Percentiles rank a stretch among this genome's conserved stretches.
Evolutionary conservation across 495 filamentous ascomycete genomes (phyloP).

Genomic region (Aspergillus nanangensis): DNA sequence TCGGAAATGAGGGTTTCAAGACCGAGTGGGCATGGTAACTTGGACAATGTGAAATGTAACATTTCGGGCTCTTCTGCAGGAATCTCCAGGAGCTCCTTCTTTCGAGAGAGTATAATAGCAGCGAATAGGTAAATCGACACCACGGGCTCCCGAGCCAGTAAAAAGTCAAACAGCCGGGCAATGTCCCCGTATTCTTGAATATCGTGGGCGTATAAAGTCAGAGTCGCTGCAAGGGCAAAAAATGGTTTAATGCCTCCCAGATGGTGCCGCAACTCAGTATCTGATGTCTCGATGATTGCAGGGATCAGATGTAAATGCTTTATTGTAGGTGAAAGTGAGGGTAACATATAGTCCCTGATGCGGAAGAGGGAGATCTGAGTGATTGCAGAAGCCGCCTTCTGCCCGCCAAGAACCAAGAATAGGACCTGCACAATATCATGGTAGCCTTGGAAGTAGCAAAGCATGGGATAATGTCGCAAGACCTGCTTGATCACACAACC

Average conservation of each 20-base stretch:
- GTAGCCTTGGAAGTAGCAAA: slow-evolving; percentile 97
- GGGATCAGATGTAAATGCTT: slow-evolving; percentile 82
- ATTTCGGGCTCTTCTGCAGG: slow-evolving; percentile 87
- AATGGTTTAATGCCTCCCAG: slow-evolving; percentile 77
- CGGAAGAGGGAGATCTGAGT: slow-evolving; percentile 78
- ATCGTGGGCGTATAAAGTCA: slow-evolving; percentile 95
- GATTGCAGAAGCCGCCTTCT: slow-evolving; percentile 52
- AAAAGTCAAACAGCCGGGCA: slow-evolving; percentile 83
- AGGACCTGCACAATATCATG: slow-evolving; percentile 99
- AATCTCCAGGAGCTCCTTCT: slow-evolving; percentile 75
- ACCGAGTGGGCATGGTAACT: slow-evolving; percentile 79
- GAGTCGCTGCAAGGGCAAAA: slow-evolving; percentile 83
- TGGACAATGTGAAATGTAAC: slow-evolving; percentile 83
- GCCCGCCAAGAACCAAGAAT: slow-evolving; percentile 70
- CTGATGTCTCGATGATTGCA: slow-evolving; percentile 64
- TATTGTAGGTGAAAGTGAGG: slow-evolving; percentile 74
- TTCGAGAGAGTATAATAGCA: slow-evolving; percentile 75
- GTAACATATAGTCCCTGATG: slow-evolving; percentile 97
- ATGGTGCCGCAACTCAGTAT: slow-evolving; percentile 64
- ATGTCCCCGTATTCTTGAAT: slow-evolving; percentile 86
- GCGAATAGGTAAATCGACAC: slow-evolving; percentile 90
- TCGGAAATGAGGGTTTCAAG: slow-evolving; percentile 68
- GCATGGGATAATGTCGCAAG: slow-evolving; percentile 74
- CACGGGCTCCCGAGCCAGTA: slow-evolving; percentile 78
- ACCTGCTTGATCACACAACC: slow-evolving; percentile 71